phyloP scores from a whole-genome alignment of 345 rosid genomes.

The Boechera stricta region DNA sequence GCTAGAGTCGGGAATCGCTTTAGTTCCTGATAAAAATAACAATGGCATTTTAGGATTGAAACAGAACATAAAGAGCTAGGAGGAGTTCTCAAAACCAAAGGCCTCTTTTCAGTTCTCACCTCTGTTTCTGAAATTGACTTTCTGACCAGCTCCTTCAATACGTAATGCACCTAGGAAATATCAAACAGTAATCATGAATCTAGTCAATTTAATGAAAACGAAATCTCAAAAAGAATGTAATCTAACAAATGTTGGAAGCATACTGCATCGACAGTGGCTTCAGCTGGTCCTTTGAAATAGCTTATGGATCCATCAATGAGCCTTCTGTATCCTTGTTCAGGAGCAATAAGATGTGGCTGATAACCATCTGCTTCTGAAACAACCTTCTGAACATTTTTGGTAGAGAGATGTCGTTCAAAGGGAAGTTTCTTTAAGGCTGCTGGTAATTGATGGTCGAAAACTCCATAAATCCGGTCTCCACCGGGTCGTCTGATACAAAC shows the following conservation, averaged over 20 bases:
- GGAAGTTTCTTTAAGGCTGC: constrained; percentile 99
- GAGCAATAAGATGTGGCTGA: constrained; percentile 99
- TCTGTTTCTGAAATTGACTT: constrained; percentile 91
- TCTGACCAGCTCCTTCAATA: constrained; percentile 96
- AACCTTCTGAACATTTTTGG: constrained; percentile 93
- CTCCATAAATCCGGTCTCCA: constrained; percentile 96
- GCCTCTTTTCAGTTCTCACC: constrained; percentile 55
- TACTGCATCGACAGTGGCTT: constrained; percentile 99
- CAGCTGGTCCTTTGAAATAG: constrained; percentile 98
- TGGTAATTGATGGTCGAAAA: constrained; percentile 95
- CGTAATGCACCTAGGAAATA: constrained; percentile 77
- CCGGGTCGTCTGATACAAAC: constrained; percentile 86
- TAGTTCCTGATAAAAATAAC: constrained; percentile 62
- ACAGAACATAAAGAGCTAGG: not conserved
- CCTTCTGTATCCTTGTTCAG: constrained; percentile 99
- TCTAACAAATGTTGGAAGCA: constrained; percentile 4
- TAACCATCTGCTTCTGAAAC: constrained; percentile 99
- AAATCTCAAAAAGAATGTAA: not conserved
- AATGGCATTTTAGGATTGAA: not conserved
- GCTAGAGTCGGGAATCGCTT: constrained; percentile 92
- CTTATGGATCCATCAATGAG: constrained; percentile 95
- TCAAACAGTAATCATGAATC: constrained; percentile 14
- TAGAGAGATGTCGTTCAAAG: constrained; percentile 90
- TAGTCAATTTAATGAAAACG: not conserved
- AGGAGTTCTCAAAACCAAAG: constrained; percentile 26